Base-by-base conservation (phyloP, 352 stramenopile genomes). In the Phytophthora chlamydospora region DNA sequence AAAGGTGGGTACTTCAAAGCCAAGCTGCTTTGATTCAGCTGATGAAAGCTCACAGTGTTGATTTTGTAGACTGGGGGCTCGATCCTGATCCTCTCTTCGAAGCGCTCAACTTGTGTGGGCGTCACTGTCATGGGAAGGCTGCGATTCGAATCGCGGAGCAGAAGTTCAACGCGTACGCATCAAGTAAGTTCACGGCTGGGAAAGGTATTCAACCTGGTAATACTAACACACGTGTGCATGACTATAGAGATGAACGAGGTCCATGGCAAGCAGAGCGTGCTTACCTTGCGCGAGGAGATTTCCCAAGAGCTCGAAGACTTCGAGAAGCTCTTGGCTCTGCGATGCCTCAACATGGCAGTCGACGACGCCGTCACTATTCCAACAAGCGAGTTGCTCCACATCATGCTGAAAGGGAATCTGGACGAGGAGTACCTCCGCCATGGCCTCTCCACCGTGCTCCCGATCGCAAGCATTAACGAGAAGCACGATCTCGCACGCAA, bases 231-330 rank as follows among this genome's bases (percentile, higher is more conserved):
- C 2, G 17, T 21, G 21, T 43, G 12, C 4, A n/a, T 56, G 6
- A 9, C 19, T 4, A 9, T 24, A 83, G 76, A 49, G 11, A 78
- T 92, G 47, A 90, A 92, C 42, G 58, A 65, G 8, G 53, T 83
- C 27, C 80, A 88, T 7, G 69, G 67, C 2, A 89, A 88, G 49
- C 62, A 64, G 14, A 77, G 77, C 47, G 62, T 91, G 13, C 61
- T 79, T 1, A 48, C 71, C 1, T 51, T 93, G 8, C 78, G 83
- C 1, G 73, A 90, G 10, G 85, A 93, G 45, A 84, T 93, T 59
- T 59, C 66, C 3, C 77, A 91, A 24, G 85, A 91, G 42, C 63
- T 91, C 8, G 79, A 89, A 42, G 74, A 88, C 33, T 83, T 91
- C 54, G 80, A 93, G 41, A 71, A 70, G 17, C 65, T 89, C 1